Conservation (phyloP, 352 stramenopile species). For the Pythium periplocum region DNA sequence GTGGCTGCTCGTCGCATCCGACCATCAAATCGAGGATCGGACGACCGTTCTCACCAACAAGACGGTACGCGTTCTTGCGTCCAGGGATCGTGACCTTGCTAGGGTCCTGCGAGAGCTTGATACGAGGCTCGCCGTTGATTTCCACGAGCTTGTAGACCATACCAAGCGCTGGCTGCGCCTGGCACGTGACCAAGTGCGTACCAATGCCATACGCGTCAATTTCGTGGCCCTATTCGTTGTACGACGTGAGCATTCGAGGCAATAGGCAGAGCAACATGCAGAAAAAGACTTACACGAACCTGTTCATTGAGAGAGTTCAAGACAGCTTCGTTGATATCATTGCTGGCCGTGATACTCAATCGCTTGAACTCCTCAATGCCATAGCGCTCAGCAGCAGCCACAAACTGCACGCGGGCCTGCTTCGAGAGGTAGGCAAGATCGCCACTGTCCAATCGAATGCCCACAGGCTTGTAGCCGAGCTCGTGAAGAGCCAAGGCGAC, state of each 20-base stretch:
- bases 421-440: slow-evolving; percentile 96
- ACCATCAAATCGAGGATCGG: slow-evolving; percentile 91
- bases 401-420: slow-evolving; percentile 67
- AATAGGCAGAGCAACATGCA: not conserved
- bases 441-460: slow-evolving; percentile 97
- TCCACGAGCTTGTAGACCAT: slow-evolving; percentile 99
- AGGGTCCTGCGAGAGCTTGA: slow-evolving; percentile 98
- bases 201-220: slow-evolving; percentile 96
- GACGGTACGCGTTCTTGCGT: slow-evolving; percentile 88
- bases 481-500: slow-evolving; percentile 94
- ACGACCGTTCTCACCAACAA: slow-evolving; percentile 85
- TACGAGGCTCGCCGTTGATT: slow-evolving; percentile 92
- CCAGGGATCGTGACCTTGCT: slow-evolving; percentile 94
- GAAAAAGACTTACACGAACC: slow-evolving; percentile 28
- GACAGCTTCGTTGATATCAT: slow-evolving; percentile 99
- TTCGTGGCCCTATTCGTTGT: slow-evolving; percentile 74
- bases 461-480: slow-evolving; percentile 86
- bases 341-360: slow-evolving; percentile 95
- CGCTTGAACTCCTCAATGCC: slow-evolving; percentile 74
- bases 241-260: not conserved
- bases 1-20: slow-evolving; percentile 73
- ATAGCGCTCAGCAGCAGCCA: slow-evolving; percentile 44
- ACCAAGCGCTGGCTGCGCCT: slow-evolving; percentile 96
- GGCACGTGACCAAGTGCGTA: slow-evolving; percentile 96
- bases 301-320: slow-evolving; percentile 94